Evolutionary conservation across 495 filamentous ascomycete species (phyloP).

Genomic region (Tuber indicum): DNA sequence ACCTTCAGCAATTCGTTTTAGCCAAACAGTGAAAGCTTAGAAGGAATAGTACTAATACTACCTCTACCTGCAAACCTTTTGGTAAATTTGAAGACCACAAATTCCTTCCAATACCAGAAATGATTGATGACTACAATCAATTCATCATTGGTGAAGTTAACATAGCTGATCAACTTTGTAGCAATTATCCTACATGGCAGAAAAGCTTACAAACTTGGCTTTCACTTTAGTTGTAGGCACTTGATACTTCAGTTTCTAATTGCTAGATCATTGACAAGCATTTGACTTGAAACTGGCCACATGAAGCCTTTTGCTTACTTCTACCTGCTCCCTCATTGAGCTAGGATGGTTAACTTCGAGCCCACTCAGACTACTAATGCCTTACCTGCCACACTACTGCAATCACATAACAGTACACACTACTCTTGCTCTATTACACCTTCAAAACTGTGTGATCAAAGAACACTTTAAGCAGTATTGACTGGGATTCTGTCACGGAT

Average conservation of each 20-base stretch:
- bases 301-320: too few species aligned
- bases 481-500: too few species aligned
- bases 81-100: background rate
- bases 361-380: too few species aligned
- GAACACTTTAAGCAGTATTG: too few species aligned
- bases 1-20: background rate
- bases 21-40: background rate
- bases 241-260: background rate
- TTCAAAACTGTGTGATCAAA: too few species aligned
- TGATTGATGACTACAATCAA: constrained; percentile 34
- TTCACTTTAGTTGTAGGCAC: background rate
- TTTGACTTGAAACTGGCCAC: too few species aligned
- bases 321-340: too few species aligned
- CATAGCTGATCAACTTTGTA: constrained; percentile 13
- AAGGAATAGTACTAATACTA: constrained; percentile 4
- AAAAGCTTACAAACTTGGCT: background rate
- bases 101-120: background rate
- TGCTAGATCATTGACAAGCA: background rate
- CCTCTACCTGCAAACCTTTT: background rate
- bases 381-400: too few species aligned
- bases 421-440: too few species aligned
- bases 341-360: too few species aligned
- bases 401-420: too few species aligned
- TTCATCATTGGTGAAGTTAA: constrained; percentile 28
- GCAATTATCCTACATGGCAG: constrained; percentile 22